A percentile compares a stretch with the other conserved stretches of the same genome.
These are phyloP conservation scores for Hypoxylon crocopeplum DNA, from an alignment of 495 filamentous ascomycete species.

Conservation along the genomic window DNA sequence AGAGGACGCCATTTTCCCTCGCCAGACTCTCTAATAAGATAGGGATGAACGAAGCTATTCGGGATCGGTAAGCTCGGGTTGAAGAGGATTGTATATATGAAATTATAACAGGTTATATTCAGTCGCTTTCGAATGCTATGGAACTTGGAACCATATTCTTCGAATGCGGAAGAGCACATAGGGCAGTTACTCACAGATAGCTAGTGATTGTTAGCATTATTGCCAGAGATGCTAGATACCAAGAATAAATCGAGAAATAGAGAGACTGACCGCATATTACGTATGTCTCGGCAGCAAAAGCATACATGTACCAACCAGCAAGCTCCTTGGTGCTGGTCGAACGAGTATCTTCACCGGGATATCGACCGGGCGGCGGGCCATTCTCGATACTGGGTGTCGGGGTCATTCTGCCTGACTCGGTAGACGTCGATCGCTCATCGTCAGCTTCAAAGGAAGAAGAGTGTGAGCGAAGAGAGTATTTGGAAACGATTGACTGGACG, in stretches of 20 bases:
- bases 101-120: not conserved
- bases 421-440: conserved; percentile 64
- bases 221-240: too few species aligned
- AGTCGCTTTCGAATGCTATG: conserved; percentile 4
- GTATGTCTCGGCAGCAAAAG: conserved; percentile 97
- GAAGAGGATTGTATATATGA: conserved; percentile 7
- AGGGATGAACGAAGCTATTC: conserved; percentile 89
- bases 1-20: conserved; percentile 82
- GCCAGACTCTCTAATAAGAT: conserved; percentile 94
- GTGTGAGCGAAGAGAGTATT: conserved; percentile 50
- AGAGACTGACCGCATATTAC: conserved; percentile 82
- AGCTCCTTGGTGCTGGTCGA: conserved; percentile 87
- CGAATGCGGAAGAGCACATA: too few species aligned
- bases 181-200: conserved; percentile 41
- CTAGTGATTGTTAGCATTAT: conserved; percentile 32
- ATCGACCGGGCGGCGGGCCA: conserved; percentile 48
- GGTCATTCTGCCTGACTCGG: conserved; percentile 49
- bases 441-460: conserved; percentile 66
- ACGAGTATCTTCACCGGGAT: conserved; percentile 85
- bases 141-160: not conserved
- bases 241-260: too few species aligned
- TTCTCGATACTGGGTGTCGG: conserved; percentile 35
- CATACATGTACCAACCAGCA: conserved; percentile 94
- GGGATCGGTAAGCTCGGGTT: conserved; percentile 22
- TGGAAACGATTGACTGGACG: conserved; percentile 52